Evolutionary conservation across 169 alveolate species (phyloP), one percentile per base, ranked within the genome.

Genomic region (Plasmodium fragile): DNA sequence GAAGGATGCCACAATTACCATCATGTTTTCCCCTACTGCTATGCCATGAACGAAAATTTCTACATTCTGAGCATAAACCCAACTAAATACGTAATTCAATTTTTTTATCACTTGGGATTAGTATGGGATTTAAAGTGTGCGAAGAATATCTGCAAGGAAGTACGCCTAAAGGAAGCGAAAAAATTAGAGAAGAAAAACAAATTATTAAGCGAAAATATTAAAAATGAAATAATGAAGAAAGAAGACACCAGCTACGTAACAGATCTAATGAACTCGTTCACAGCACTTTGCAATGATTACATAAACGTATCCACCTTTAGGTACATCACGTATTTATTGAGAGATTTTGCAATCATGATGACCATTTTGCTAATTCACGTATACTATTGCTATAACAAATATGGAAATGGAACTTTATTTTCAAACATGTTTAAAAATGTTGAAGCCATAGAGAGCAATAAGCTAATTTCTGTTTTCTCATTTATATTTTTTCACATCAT

Each of bases 1-100:
- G 98, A 97, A 82, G 98, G 98, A 82, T 96, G 98, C 96, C 98
- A 97, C 93, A 96, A 96, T 93, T 97, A 97, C 97, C 98, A 97
- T 91, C 98, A 97, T 80, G 96, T 92, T 75, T 96, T 95, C 82
- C 98, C 98, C 1, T 96, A 94, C 83, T 97, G 97, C 93, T 97
- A 97, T 95, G 98, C 97, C 49, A 96, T 97, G 49, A 91, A 97
- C 72, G 97, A 97, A 79, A 96, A 87, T 39, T 87, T 87, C 81
- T 87, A 87, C 52, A 87, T 87, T 77, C 81, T 87, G 79, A 87
- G 93, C 49, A 77, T 87, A 36, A 87, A 87, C 41, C 93, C 93
- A 16, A 87, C 93, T 8, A 87, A 87, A 78, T 78, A 87, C 81
- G 73, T 87, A 11, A 87, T 87, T 77, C 59, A 87, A 5, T 79